phyloP scores from a whole-genome alignment of 225 moss, liverwort and hornwort genomes.

The Marchantia polymorpha region DNA sequence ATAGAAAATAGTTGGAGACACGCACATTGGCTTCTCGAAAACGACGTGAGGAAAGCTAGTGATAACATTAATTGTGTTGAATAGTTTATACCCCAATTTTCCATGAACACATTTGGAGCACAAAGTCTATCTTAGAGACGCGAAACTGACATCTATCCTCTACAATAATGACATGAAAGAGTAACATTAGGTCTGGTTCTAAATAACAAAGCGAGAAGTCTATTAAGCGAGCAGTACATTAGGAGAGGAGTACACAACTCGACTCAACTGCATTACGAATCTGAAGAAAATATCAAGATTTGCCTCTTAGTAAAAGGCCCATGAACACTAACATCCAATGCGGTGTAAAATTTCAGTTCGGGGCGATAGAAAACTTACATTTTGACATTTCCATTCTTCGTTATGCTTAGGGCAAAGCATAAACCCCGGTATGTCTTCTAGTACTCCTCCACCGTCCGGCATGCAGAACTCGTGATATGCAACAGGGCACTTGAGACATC shows the following conservation, averaged over 20 bases:
- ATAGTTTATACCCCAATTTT: no score
- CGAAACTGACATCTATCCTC: no score
- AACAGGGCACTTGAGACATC: slow-evolving; percentile 57
- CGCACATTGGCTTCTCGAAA: no score
- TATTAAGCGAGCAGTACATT: not conserved
- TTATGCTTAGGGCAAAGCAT: slow-evolving; percentile 61
- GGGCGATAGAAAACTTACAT: not conserved
- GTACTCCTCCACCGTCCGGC: slow-evolving; percentile 52
- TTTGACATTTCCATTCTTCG: slow-evolving; percentile 58
- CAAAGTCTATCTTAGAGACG: no score
- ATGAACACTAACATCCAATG: not conserved
- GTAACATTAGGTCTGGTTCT: no score
- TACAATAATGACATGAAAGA: no score
- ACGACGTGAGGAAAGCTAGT: no score
- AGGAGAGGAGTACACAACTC: not conserved
- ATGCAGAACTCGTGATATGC: slow-evolving; percentile 59
- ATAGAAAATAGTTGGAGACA: no score
- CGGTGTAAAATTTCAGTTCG: not conserved
- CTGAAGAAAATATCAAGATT: no score
- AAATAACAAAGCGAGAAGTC: not conserved
- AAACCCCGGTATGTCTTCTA: slow-evolving; percentile 64
- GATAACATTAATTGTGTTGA: no score
- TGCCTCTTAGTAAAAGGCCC: no score
- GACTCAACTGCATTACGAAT: not conserved
- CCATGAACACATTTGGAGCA: no score